These are phyloP conservation scores for Solanum gracilifrons DNA, from an alignment of 257 asterid species.

Conservation along the genomic window DNA sequence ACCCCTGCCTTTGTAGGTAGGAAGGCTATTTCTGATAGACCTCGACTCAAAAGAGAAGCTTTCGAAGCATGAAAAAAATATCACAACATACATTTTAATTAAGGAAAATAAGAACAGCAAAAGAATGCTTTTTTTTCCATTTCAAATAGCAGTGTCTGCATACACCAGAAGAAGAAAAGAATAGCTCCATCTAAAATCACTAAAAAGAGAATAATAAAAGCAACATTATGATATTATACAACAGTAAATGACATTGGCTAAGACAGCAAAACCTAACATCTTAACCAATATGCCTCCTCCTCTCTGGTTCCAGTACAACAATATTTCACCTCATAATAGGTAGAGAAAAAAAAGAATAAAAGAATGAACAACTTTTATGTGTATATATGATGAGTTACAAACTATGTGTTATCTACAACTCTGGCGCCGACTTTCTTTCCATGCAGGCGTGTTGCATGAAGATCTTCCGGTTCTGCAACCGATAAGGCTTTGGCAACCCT, in stretches of 20 bases:
- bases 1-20: not conserved
- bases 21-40: not conserved
- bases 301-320: not conserved
- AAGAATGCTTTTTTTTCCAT: not conserved
- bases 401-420: slow-evolving; percentile 8
- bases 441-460: not conserved
- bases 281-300: slow-evolving; percentile 11
- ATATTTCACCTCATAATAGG: not conserved
- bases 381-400: not conserved
- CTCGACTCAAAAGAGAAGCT: not conserved
- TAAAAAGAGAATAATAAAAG: not conserved
- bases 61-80: not conserved
- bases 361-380: slow-evolving; percentile 17
- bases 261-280: not conserved
- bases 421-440: not conserved
- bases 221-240: not conserved
- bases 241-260: not conserved
- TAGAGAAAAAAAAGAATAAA: not conserved
- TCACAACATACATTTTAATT: not conserved
- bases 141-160: not conserved
- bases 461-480: not conserved
- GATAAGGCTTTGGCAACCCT: not conserved
- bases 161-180: not conserved
- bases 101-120: not conserved
- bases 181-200: not conserved